These are phyloP conservation scores for Acorus calamus DNA, from an alignment of 106 monocot species.

Conservation along the genomic window DNA sequence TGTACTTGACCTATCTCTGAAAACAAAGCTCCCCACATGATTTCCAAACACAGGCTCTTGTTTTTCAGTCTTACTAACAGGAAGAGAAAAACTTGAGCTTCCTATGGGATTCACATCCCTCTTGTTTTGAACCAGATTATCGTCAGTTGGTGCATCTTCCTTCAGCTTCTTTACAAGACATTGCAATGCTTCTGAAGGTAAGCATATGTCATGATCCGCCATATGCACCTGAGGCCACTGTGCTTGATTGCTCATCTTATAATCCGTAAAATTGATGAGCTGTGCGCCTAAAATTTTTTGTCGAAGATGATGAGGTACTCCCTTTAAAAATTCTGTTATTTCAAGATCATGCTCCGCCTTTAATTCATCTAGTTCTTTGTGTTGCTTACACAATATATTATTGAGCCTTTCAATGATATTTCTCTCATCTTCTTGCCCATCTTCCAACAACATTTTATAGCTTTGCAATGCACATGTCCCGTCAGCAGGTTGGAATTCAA, in stretches of 20 bases:
- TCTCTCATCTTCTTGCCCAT: conserved; percentile 10
- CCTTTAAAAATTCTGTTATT: conserved; percentile 27
- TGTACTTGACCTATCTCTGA: too few species aligned
- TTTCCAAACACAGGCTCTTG: too few species aligned
- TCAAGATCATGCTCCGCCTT: conserved; percentile 39
- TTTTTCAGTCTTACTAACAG: too few species aligned
- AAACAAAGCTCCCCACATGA: too few species aligned
- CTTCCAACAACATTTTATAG: conserved; percentile 1
- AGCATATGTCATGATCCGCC: too few species aligned
- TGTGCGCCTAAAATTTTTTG: conserved; percentile 11
- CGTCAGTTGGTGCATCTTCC: too few species aligned
- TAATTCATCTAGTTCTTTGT: conserved; percentile 41
- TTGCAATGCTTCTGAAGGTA: too few species aligned
- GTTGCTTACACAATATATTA: conserved; percentile 30
- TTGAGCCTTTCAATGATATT: conserved; percentile 20
- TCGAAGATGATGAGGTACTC: conserved; percentile 30
- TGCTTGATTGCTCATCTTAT: neutral
- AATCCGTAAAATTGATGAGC: conserved; percentile 16
- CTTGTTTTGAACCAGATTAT: too few species aligned
- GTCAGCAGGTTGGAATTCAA: neutral
- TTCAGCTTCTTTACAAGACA: too few species aligned
- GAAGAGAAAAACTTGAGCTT: too few species aligned
- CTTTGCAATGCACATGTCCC: neutral
- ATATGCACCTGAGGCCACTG: too few species aligned
- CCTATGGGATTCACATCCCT: too few species aligned